Base-by-base conservation (phyloP, 805 yeast genomes). In the Nakazawaea anatomiae region DNA sequence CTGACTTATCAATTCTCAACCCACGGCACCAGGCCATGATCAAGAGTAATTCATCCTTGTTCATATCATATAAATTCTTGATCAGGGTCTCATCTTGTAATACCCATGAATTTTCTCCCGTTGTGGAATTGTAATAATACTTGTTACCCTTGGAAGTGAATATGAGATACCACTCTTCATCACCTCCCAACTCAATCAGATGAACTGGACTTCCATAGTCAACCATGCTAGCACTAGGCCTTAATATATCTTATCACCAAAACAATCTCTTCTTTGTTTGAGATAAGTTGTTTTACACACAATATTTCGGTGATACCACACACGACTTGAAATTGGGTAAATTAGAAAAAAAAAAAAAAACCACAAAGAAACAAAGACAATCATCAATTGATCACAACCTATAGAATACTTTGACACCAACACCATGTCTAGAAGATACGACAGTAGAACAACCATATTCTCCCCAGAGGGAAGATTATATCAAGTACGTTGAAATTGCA, bases 391-490 rank as follows among this genome's bases (percentile, higher is more conserved):
- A 18, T 18, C 25, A 18, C 25, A 18, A 18, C 25, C 25, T 18
- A 18, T 18, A 18, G 25, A 18, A 18, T 18, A 18, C 25, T 18
- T 18, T 18, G 25, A 18, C 25, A 18, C 10, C 18, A 10, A 18
- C 18, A 35, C 5, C 29, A 79, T 80, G 85, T 89, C 97, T 60
- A 87, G 98, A 86, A 85, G 99, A 80, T 94, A 94, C 89, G 99
- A 94, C 72, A 87, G 96, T 55, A 83, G 99, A 79, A 94, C 99
- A 47, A 94, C 99, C 4, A 95, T 94, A 63, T 94, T 94, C 73
- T 92, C 98, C 39, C 99, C 99, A 8, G 99, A 94, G 68, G 99
- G 99, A 39, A 82, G 99, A 70, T 77, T 94, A 52, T 94, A 94
- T 71, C 99, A 94, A 72, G 90, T 81, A 60, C 12, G 79, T 69